Evolutionary conservation across 495 filamentous ascomycete species (phyloP).

Genomic region (Xylaria scruposa): DNA sequence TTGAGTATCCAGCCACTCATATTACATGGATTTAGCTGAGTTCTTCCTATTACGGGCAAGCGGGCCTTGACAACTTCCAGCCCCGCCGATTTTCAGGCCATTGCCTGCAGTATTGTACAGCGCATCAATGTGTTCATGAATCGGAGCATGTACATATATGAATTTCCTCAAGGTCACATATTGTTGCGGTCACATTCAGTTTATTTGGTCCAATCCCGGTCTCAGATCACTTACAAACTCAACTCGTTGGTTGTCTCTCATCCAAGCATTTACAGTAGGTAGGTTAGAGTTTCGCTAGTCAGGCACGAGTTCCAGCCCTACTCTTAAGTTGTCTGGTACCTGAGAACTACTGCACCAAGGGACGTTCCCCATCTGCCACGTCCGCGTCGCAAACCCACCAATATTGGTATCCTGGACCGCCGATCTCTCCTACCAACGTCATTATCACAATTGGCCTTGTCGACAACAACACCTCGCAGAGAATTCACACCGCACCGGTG

Average conservation of each 20-base stretch:
- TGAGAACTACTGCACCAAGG: slow-evolving; percentile 3
- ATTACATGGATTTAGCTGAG: slow-evolving; percentile 18
- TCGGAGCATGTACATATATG: not conserved
- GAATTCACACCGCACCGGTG: not conserved
- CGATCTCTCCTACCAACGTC: slow-evolving; percentile 6
- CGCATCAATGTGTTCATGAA: too few relatives aligned
- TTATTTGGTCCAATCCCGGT: not conserved
- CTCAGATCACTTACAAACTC: not conserved
- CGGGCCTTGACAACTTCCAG: slow-evolving; percentile 9
- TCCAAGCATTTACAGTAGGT: not conserved
- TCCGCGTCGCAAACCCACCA: not conserved
- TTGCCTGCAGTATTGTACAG: not conserved
- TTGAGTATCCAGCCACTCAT: slow-evolving; percentile 21
- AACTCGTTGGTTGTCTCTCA: not conserved
- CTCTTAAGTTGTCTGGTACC: not conserved
- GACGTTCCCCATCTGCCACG: not conserved
- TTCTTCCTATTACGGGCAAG: slow-evolving; percentile 10
- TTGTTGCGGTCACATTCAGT: not conserved
- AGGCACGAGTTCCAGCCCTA: not conserved
- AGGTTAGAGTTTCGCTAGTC: not conserved
- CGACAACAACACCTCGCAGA: not conserved
- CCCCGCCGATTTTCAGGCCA: slow-evolving; percentile 27
- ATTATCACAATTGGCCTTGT: not conserved
- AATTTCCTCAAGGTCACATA: not conserved
- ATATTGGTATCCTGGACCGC: not conserved